Evolutionary conservation across 108 stramenopile genomes (phyloP), one percentile per base, ranked within the genome.

Genomic region (Chaetoceros tenuissimus): DNA sequence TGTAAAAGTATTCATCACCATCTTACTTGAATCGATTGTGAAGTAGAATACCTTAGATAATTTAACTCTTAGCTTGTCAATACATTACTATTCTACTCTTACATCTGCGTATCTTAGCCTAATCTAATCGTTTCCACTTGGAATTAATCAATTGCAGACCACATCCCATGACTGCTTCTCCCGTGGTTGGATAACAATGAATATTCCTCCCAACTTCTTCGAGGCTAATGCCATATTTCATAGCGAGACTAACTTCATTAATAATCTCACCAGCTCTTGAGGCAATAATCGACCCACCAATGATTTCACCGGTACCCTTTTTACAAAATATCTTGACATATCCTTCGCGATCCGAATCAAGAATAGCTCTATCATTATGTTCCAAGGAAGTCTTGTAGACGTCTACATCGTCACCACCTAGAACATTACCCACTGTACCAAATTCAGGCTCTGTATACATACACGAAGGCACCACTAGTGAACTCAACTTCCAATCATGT

Each of bases 361-460:
- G 49, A 50, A 96, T 90, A 13, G 95, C 86, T 25, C 97, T 85
- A 71, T 98, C 97, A 53, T 95, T 96, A 69, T 91, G 88, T 57
- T 75, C 81, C 57, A 95, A 66, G 31, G 80, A 75, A 26, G 74
- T 59, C 46, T 75, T 69, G 62, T 94, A 84, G 16, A 87, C 63
- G 58, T 97, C 89, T 18, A 89, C 73, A 8, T 74, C 80, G 95
- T 92, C 22, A 88, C 97, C 25, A 94, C 65, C 71, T 0, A 78
- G 82, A 46, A 68, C 64, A 29, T 85, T 52, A 24, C 92, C 92
- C 2, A 96, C 85, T 27, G 81, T 83, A 1, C 95, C 97, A 55
- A 94, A 93, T 67, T 98, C 97, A 0, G 97, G 95, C 48, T 95
- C 89, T 0, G 95, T 98, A 64, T 94, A 98, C 59, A 92, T 94